These are phyloP conservation scores for Fraxinus dipetala DNA, from an alignment of 305 asterid species.

Conservation along the genomic window DNA sequence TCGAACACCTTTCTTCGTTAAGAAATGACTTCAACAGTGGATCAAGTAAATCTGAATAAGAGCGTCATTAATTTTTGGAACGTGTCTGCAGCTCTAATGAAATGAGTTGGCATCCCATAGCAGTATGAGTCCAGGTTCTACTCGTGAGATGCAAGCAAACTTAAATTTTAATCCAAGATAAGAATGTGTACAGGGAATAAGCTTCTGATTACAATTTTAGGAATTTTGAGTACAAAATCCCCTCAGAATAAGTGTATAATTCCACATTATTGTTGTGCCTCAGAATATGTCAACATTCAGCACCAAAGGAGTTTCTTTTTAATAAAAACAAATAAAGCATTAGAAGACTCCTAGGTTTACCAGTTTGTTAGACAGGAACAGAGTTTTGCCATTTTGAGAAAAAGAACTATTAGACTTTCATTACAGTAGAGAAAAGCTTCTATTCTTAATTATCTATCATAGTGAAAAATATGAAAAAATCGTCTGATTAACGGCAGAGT, in stretches of 20 bases:
- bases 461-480: background rate
- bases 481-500: background rate
- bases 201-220: slow-evolving; percentile 4
- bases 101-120: slow-evolving; percentile 41
- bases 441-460: background rate
- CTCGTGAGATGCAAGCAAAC: slow-evolving; percentile 39
- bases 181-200: slow-evolving; percentile 33
- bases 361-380: background rate
- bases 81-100: slow-evolving; percentile 17
- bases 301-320: background rate
- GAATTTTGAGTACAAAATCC: slow-evolving; percentile 12
- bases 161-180: slow-evolving; percentile 14
- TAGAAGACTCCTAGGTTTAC: background rate
- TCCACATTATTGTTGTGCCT: slow-evolving; percentile 10
- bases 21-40: slow-evolving; percentile 31
- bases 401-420: background rate
- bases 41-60: slow-evolving; percentile 20
- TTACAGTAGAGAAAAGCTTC: background rate
- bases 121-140: slow-evolving; percentile 33
- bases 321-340: background rate
- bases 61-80: background rate
- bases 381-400: background rate
- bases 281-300: background rate
- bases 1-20: slow-evolving; percentile 38
- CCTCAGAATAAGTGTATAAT: slow-evolving; percentile 10